Percentiles rank a stretch among this genome's conserved stretches.
phyloP scores from a whole-genome alignment of 2,329 filamentous ascomycete species.

The Sporothrix protearum region DNA sequence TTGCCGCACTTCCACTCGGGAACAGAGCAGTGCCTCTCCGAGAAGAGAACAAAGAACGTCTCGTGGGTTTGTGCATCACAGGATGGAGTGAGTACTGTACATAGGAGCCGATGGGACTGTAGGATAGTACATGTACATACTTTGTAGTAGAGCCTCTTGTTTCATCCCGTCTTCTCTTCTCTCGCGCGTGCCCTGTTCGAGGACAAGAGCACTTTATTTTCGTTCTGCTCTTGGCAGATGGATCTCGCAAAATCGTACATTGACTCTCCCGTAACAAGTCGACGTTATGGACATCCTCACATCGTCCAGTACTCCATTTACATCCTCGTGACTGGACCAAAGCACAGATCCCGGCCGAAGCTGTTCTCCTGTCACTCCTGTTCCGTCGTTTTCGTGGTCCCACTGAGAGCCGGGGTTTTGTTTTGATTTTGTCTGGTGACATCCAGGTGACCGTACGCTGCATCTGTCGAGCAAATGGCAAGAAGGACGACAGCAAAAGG shows the following conservation, averaged over 20 bases:
- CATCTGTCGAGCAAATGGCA: no score
- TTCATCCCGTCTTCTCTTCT: neutral
- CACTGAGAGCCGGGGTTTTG: neutral
- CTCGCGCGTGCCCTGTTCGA: neutral
- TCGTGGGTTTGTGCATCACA: neutral
- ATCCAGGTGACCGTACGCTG: neutral
- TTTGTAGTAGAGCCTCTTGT: neutral
- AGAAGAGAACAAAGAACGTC: neutral
- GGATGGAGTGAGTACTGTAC: no score
- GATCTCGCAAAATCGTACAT: neutral
- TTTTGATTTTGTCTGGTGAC: neutral
- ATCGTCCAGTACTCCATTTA: neutral
- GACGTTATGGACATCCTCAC: neutral
- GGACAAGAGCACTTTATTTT: neutral
- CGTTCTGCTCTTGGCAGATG: neutral
- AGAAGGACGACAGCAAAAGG: no score
- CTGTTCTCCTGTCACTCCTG: neutral
- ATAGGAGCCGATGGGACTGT: neutral
- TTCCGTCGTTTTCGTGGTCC: neutral
- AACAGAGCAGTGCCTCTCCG: no score
- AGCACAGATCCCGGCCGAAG: no score
- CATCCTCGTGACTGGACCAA: no score
- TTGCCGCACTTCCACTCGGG: no score
- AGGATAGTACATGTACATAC: no score
- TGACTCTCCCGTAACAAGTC: no score